These are phyloP conservation scores for Chlorophyllum brunneum DNA, from an alignment of 768 basidiomycete genomes.

Conservation along the genomic window DNA sequence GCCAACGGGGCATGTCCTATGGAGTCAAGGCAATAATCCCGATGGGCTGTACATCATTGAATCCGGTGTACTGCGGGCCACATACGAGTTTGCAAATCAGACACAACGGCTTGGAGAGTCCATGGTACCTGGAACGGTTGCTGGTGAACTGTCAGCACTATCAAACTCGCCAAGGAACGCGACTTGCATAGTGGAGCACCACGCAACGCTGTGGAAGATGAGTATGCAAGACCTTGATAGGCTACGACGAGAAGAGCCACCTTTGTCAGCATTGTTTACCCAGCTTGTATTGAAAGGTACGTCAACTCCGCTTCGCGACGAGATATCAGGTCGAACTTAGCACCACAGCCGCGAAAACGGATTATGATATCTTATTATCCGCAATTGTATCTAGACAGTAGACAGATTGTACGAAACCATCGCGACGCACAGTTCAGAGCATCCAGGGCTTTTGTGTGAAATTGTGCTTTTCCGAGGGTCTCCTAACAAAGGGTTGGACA, in stretches of 20 bases:
- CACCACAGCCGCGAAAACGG: conserved; percentile 55
- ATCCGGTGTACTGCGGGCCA: conserved; percentile 78
- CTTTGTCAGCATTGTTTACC: conserved; percentile 60
- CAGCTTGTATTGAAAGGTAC: conserved; percentile 72
- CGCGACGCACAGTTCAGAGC: too few species aligned
- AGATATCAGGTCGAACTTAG: neutral
- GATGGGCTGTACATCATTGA: conserved; percentile 90
- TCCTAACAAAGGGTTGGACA: too few species aligned
- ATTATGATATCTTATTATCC: conserved; percentile 59
- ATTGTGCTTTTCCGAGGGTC: too few species aligned
- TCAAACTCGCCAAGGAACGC: conserved; percentile 80
- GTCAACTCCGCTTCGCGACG: conserved; percentile 15
- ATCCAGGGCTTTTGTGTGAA: too few species aligned
- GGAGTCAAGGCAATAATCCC: conserved; percentile 70
- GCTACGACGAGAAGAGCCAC: conserved; percentile 67
- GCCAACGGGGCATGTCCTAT: conserved; percentile 59
- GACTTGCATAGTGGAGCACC: conserved; percentile 73
- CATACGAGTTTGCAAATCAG: conserved; percentile 74
- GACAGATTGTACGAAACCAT: neutral
- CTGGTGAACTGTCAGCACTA: conserved; percentile 87
- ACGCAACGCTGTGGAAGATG: conserved; percentile 80
- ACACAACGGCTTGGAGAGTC: conserved; percentile 73
- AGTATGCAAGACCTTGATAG: conserved; percentile 50
- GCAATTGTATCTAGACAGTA: conserved; percentile 36
- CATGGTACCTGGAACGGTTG: conserved; percentile 91